These are phyloP conservation scores for Physcomitrellopsis africana DNA, from an alignment of 225 moss, liverwort and hornwort genomes.

Conservation along the genomic window DNA sequence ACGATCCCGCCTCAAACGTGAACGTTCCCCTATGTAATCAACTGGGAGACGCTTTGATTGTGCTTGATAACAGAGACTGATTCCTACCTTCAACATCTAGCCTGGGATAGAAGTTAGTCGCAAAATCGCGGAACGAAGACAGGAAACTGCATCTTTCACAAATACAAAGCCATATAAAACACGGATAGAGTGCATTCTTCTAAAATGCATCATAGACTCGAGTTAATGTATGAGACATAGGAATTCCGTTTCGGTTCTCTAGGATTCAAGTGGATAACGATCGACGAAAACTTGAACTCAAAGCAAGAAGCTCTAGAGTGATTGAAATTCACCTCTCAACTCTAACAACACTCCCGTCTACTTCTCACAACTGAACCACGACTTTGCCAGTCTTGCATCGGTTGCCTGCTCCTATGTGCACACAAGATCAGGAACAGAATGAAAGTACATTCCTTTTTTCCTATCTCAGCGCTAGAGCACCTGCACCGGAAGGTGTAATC, in stretches of 20 bases:
- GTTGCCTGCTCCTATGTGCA: background rate
- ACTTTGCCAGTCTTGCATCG: background rate
- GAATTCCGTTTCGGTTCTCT: too few species aligned
- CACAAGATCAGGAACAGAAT: background rate
- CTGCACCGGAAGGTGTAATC: background rate
- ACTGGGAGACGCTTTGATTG: constrained; percentile 12
- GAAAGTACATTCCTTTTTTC: background rate
- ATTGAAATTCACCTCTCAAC: background rate
- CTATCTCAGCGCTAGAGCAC: background rate
- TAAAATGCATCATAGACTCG: too few species aligned
- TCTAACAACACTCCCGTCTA: background rate
- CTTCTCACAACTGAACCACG: background rate
- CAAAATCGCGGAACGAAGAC: too few species aligned
- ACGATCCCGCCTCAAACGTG: background rate
- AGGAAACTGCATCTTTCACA: too few species aligned
- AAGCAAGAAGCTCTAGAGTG: too few species aligned
- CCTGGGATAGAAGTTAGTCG: too few species aligned
- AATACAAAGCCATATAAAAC: too few species aligned
- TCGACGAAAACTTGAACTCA: too few species aligned
- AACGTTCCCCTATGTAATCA: background rate
- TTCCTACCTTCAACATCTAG: background rate
- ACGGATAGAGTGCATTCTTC: too few species aligned
- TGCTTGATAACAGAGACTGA: background rate
- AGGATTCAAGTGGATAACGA: too few species aligned
- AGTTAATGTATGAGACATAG: too few species aligned